Evolutionary conservation across 306 rosid species (phyloP), one percentile per base, ranked within the genome.

Genomic region (Hippophae tibetana): DNA sequence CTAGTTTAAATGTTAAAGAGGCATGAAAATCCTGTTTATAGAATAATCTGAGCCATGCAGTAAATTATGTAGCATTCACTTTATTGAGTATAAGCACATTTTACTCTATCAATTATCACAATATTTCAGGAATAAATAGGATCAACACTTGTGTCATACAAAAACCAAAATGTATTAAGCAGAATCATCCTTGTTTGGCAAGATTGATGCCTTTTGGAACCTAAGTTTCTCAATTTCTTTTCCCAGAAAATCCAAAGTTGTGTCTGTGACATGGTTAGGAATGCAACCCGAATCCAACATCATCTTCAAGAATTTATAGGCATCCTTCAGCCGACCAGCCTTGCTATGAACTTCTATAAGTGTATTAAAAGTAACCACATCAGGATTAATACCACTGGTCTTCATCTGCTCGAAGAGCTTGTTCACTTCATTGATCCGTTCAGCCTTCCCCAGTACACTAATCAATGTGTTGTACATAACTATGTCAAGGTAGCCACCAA

Each of bases 381-480:
- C 96, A 13, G 98, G 96, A 74, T 80, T 85, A 77, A 90, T 76
- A 42, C 98, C 89, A 59, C 83, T 74, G 55, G 45, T 63, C 73
- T 40, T 83, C 98, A 87, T 90, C 78, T 87, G 98, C 75, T 78
- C 82, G 57, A 87, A 85, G 52, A 87, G 73, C 67, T 78, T 85
- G 72, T 76, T 82, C 49, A 76, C 95, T 62, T 90, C 95, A 23
- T 81, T 80, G 5, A 87, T 78, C 51, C 86, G 81, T 44, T 84
- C 84, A 13, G 89, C 98, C 76, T 90, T 90, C 62, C 96, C 98
- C 27, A 90, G 74, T 8, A 84, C 95, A 78, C 85, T 85, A 18
- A 90, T 83, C 56, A 90, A 76, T 46, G 98, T 90, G 72, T 90
- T 90, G 63, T 90, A 90, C 96, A 90, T 87, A 60, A 90, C 89